Evolutionary conservation across 768 basidiomycete species (phyloP), one percentile per base, ranked within the genome.

Genomic region (Cantharellus cinnabarinus): DNA sequence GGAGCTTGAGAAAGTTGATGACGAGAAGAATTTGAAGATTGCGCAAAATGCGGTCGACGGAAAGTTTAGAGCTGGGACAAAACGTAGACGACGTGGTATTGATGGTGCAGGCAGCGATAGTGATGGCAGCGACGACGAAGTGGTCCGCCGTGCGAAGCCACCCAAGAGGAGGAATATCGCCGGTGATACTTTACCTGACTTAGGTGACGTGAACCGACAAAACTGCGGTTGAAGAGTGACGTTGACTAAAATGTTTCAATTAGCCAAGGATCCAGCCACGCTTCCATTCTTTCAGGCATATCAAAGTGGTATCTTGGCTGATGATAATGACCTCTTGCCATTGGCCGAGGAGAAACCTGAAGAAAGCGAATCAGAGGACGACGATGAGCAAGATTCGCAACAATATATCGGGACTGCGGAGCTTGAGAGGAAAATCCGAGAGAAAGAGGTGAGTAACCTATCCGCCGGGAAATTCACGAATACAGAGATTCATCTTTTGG

Each of bases 261-360:
- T 41, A 58, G 58, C 51, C 5, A 29, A 4, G 7, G 51, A 58
- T 40, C 58, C 58, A 5, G 48, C 44, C 4, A 58, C 58, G 3
- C 58, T 41, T 52, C 15, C 58, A 20, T 58, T 58, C 58, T 58
- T 44, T 40, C 48, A 58, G 41, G 42, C 58, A 40, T 58, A 58
- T 35, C 41, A 58, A 50, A 58, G 51, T 38, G 50, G 42, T 4
- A 20, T 57, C n/a, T 29, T 5, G 35, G 56, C 56, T 3, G 29
- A 57, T 7, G 56, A 57, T 35, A 44, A 57, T 7, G 41, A 57
- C 40, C 41, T 42, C n/a, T 57, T 57, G 20, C 20, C 20, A 29
- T 29, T 29, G 20, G 20, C 20, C 20, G 20, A 29, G 20, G 20
- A 29, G 20, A 29, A 29, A 29, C 20, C 20, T 29, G 20, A 29